Evolutionary conservation across 495 filamentous ascomycete genomes (phyloP).

Genomic region (Sphaerosporella brunnea): DNA sequence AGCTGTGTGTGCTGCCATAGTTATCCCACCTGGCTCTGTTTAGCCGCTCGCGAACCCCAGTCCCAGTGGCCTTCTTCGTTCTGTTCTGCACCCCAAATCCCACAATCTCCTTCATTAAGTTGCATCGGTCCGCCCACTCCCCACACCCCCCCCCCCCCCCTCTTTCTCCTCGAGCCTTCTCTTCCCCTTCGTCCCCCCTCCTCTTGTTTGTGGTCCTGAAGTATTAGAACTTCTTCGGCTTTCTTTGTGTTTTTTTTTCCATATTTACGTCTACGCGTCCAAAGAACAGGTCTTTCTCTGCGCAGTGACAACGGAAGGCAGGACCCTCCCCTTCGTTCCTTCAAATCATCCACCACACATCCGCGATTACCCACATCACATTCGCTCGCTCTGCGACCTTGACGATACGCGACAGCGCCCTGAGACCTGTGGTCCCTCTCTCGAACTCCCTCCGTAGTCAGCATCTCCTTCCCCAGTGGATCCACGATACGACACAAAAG

Average conservation of each 20-base stretch:
- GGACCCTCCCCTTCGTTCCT: conserved; percentile 27
- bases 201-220: conserved; percentile 22
- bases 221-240: conserved; percentile 26
- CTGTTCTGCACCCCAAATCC: conserved; percentile 19
- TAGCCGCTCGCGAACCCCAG: conserved; percentile 10
- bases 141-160: conserved; percentile 17
- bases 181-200: conserved; percentile 12
- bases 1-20: not conserved
- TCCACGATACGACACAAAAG: not conserved
- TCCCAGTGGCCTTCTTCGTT: conserved; percentile 19
- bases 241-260: conserved; percentile 27
- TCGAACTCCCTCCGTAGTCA: not conserved
- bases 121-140: conserved; percentile 7
- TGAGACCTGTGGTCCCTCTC: conserved; percentile 3
- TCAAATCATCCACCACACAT: conserved; percentile 12
- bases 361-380: not conserved
- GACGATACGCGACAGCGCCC: conserved; percentile 8
- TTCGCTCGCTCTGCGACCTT: conserved; percentile 10
- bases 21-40: conserved; percentile 1
- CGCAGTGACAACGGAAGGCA: conserved; percentile 27
- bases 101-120: conserved; percentile 16
- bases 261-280: conserved; percentile 26
- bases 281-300: conserved; percentile 27
- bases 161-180: conserved; percentile 15
- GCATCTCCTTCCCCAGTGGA: not conserved